Evolutionary conservation across 2,329 filamentous ascomycete genomes (phyloP).

Genomic region (Phialophora expanda): DNA sequence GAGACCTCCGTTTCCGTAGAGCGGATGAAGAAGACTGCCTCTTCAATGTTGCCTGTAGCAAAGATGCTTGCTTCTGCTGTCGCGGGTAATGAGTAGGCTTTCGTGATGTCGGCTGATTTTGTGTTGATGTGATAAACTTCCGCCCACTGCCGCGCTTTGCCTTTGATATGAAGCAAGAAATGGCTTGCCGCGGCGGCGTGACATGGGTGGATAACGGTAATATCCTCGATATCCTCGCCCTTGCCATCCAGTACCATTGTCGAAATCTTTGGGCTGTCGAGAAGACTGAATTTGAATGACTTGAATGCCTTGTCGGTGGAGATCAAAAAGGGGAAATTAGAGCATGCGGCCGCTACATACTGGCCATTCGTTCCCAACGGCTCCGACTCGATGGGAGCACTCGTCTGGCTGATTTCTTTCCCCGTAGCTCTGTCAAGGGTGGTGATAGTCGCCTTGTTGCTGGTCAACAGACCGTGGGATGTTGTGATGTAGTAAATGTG

Average conservation of each 20-base stretch:
- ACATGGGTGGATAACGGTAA: constrained; percentile 74
- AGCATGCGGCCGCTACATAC: constrained; percentile 42
- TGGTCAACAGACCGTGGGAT: constrained; percentile 67
- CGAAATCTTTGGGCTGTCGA: constrained; percentile 50
- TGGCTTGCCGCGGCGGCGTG: constrained; percentile 74
- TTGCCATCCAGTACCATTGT: constrained; percentile 48
- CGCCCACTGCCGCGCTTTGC: constrained; percentile 73
- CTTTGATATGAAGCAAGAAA: constrained; percentile 83
- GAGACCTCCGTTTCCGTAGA: constrained; percentile 75
- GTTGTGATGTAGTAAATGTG: constrained; percentile 78
- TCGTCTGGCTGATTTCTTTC: constrained; percentile 71
- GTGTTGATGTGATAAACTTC: constrained; percentile 84
- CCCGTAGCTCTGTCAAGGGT: constrained; percentile 76
- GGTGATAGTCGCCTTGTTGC: constrained; percentile 77
- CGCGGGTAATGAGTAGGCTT: constrained; percentile 79
- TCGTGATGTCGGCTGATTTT: constrained; percentile 70
- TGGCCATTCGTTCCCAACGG: constrained; percentile 50
- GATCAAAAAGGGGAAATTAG: constrained; percentile 50
- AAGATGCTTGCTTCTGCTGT: constrained; percentile 74
- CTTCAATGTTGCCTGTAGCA: constrained; percentile 75
- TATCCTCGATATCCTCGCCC: constrained; percentile 57
- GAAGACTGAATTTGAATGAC: constrained; percentile 52
- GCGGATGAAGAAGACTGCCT: constrained; percentile 88
- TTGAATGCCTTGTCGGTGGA: constrained; percentile 54
- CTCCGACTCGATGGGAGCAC: constrained; percentile 75